These are phyloP conservation scores for Candida nanaspora DNA, from an alignment of 805 yeast species.

Conservation along the genomic window DNA sequence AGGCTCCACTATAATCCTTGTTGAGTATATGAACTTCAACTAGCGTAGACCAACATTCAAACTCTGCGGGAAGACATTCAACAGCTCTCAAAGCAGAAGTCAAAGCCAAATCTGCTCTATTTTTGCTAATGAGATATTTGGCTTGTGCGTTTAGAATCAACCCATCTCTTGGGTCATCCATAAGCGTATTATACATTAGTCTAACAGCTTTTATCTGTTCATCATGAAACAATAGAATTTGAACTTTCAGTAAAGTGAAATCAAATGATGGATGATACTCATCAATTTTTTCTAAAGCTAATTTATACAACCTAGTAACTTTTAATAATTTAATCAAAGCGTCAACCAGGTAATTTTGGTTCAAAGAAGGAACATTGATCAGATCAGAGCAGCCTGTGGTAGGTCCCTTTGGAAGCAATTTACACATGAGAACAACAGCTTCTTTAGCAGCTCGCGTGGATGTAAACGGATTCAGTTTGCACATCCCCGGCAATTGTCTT, in stretches of 20 bases:
- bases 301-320: constrained; percentile 30
- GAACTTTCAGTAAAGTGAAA: constrained; percentile 32
- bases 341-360: constrained; percentile 49
- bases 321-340: constrained; percentile 35
- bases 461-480: constrained; percentile 38
- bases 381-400: constrained; percentile 35
- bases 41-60: constrained; percentile 62
- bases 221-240: constrained; percentile 31
- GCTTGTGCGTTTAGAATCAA: constrained; percentile 56
- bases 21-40: constrained; percentile 51
- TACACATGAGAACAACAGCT: constrained; percentile 31
- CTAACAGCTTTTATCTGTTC: constrained; percentile 43
- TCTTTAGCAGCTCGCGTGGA: constrained; percentile 28
- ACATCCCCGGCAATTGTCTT: constrained; percentile 52
- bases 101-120: constrained; percentile 48
- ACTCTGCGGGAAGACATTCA: constrained; percentile 68
- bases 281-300: constrained; percentile 33
- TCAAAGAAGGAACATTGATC: constrained; percentile 25
- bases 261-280: constrained; percentile 9
- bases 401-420: constrained; percentile 39
- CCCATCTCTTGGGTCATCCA: constrained; percentile 45
- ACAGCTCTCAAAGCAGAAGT: constrained; percentile 54
- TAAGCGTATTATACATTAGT: constrained; percentile 32
- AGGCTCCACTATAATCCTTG: constrained; percentile 51
- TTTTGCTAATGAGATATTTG: constrained; percentile 49